Evolutionary conservation across 371 early-diverging fungal genomes (phyloP).

Genomic region (Mortierella polycephala): DNA sequence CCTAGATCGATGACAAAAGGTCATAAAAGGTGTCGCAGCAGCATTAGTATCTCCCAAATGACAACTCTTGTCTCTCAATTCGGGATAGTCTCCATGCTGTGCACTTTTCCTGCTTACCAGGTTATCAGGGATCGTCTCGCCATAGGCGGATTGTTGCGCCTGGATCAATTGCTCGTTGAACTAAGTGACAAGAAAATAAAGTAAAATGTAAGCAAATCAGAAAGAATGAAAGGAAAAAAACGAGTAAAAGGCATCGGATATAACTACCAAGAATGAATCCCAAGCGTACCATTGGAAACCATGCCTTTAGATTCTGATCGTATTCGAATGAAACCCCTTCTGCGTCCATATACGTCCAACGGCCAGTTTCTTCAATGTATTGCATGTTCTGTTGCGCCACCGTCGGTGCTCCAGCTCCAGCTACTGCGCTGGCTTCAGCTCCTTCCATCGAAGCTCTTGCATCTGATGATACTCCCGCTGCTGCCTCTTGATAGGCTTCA

Average conservation of each 20-base stretch:
- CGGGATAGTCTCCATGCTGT: too few relatives aligned
- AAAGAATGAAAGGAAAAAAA: too few relatives aligned
- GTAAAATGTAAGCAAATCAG: not conserved
- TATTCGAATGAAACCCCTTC: slow-evolving; percentile 87
- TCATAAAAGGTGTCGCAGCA: not conserved
- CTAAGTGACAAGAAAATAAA: slow-evolving; percentile 51
- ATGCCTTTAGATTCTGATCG: slow-evolving; percentile 80
- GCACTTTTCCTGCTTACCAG: slow-evolving; percentile 40
- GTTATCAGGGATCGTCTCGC: slow-evolving; percentile 68
- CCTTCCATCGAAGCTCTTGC: not conserved
- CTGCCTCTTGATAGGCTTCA: not conserved
- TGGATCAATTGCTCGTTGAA: slow-evolving; percentile 79
- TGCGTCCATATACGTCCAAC: slow-evolving; percentile 78
- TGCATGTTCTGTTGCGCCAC: slow-evolving; percentile 59
- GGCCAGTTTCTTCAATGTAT: slow-evolving; percentile 73
- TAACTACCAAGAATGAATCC: too few relatives aligned
- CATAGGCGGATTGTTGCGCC: slow-evolving; percentile 86
- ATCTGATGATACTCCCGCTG: not conserved
- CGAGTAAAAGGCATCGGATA: not conserved
- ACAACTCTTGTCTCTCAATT: too few relatives aligned
- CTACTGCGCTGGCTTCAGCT: not conserved
- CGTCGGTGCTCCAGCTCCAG: slow-evolving; percentile 27
- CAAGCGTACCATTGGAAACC: slow-evolving; percentile 87
- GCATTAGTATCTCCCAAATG: too few relatives aligned
- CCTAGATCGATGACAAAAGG: slow-evolving; percentile 9